Evolutionary conservation across 2,329 filamentous ascomycete species (phyloP), one percentile per base, ranked within the genome.

Genomic region (Talaromyces sp.): DNA sequence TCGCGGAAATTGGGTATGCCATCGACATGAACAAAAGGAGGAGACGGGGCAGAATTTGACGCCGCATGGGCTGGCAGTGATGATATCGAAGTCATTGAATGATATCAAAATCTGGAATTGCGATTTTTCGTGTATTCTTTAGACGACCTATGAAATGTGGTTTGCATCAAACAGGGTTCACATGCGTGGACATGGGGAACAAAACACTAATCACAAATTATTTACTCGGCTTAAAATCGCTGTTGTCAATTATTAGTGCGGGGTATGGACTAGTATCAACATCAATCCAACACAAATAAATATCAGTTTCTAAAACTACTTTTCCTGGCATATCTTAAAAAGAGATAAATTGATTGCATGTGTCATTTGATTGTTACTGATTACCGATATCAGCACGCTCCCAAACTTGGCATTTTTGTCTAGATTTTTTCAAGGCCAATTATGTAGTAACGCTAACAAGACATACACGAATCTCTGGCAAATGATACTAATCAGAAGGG

Each of bases 1-100:
- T 90, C 87, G 60, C 89, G 83, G 70, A 91, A 87, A 75, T 92
- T 91, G 64, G 79, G 76, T 40, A 91, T 80, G 23, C 87, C 87
- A 2, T 81, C 75, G 36, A 89, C 61, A 50, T 57, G 36, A 36
- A 63, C 54, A 51, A 61, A 63, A 5, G 61, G 61, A 14, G 61
- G 58, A n/a, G 53, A 42, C 3, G 53, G 30, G 3, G 8, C 27
- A 14, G 31, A 23, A 40, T 52, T 10, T 16, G 53, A 27, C 34
- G 47, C 18, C 18, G 57, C 40, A 12, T 47, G 12, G 14, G 42
- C 42, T 47, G n/a, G 5, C 18, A 47, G 16, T 7, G 14, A 6
- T 18, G 23, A 4, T 27, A 10, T 10, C 5, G 47, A 51, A 27
- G 47, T 23, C 27, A 31, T 53, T 40, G 36, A 40, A 40, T n/a